phyloP scores from a whole-genome alignment of 1,139 yeast genomes.

The Yamadazyma siamensis region DNA sequence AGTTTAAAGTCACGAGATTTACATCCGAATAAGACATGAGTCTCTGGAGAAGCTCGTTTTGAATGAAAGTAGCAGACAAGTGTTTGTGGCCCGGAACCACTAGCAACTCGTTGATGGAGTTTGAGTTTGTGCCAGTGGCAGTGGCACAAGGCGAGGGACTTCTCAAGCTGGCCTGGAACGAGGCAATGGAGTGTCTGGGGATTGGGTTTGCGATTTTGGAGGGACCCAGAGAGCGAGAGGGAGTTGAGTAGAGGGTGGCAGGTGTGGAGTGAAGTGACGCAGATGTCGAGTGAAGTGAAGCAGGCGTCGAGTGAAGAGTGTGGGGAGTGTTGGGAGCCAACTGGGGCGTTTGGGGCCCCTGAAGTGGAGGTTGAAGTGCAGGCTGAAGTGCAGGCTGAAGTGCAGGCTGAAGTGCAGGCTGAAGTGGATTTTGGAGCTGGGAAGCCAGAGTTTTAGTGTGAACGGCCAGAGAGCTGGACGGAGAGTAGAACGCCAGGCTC shows the following conservation, averaged over 20 bases:
- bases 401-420: not conserved
- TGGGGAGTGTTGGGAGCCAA: too few species aligned
- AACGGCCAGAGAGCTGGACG: too few species aligned
- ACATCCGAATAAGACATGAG: constrained; percentile 25
- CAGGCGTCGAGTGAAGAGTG: too few species aligned
- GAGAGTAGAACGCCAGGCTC: too few species aligned
- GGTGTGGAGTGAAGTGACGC: not conserved
- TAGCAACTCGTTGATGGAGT: constrained; percentile 18
- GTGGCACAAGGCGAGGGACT: constrained; percentile 21
- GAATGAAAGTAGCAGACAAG: constrained; percentile 17
- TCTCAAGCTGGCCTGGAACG: constrained; percentile 7
- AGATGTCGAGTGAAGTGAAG: constrained; percentile 1
- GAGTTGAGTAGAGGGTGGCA: not conserved
- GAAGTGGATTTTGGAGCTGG: not conserved
- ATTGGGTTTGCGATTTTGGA: constrained; percentile 3
- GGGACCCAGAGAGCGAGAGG: constrained; percentile 1
- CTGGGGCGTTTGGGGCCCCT: too few species aligned
- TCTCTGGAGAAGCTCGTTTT: constrained; percentile 26
- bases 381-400: not conserved
- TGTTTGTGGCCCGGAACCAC: constrained; percentile 18
- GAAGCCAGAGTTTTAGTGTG: too few species aligned
- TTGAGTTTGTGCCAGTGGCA: not conserved
- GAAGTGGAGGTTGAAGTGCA: not conserved
- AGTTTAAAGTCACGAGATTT: constrained; percentile 23
- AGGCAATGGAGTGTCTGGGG: constrained; percentile 9